Evolutionary conservation across 169 alveolate genomes (phyloP).

Genomic region (Cyclospora cayetanensis): DNA sequence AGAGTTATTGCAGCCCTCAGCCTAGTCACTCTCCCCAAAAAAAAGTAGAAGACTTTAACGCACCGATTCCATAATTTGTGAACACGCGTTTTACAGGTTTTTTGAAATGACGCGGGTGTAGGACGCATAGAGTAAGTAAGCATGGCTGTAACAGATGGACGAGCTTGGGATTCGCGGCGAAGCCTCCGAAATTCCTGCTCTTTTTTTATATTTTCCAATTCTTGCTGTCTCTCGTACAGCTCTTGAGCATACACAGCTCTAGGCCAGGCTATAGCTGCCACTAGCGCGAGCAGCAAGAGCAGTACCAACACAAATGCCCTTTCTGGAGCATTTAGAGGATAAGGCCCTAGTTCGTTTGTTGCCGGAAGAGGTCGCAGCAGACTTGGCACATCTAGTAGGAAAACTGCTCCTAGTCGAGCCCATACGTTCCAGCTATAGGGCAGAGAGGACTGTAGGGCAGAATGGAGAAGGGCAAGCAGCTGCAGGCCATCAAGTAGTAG

Average conservation of each 20-base stretch:
- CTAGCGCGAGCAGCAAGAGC: background rate
- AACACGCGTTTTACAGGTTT: background rate
- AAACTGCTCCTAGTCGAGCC: background rate
- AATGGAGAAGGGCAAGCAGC: background rate
- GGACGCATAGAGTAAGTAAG: constrained; percentile 1
- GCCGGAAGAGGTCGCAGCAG: constrained; percentile 22
- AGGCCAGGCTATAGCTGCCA: constrained; percentile 26
- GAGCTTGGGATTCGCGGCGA: constrained; percentile 48
- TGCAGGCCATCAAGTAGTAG: constrained; percentile 49
- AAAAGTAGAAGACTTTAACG: background rate
- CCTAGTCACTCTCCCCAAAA: background rate
- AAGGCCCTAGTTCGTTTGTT: constrained; percentile 21
- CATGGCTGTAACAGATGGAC: constrained; percentile 61
- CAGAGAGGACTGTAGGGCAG: constrained; percentile 22
- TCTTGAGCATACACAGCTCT: constrained; percentile 4
- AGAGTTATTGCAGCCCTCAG: constrained; percentile 6
- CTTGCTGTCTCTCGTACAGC: constrained; percentile 12
- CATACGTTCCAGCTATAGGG: constrained; percentile 48
- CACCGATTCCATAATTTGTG: background rate
- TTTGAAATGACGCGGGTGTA: background rate
- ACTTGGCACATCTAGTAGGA: background rate
- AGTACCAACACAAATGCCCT: background rate
- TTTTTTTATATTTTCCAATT: constrained; percentile 3
- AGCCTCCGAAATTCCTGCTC: constrained; percentile 41
- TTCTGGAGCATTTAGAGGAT: background rate